Conservation (phyloP, 176 grass and related monocot genomes). For the Chrysopogon serrulatus region DNA sequence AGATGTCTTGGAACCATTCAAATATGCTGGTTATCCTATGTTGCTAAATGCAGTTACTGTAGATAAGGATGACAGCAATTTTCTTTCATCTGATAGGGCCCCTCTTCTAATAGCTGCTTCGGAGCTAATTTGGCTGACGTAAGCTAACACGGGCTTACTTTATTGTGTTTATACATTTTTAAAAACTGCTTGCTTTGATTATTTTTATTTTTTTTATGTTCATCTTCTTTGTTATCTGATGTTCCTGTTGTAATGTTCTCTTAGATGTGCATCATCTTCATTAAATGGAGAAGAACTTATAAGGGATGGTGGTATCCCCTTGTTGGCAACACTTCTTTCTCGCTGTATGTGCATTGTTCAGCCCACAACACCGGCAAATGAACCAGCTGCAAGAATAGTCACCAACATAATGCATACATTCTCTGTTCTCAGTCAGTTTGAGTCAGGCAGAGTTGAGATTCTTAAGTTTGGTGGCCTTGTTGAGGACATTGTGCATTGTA, state of each 20-base stretch:
- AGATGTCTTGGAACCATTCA: conserved; percentile 89
- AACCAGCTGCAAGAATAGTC: conserved; percentile 90
- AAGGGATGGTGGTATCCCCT: conserved; percentile 88
- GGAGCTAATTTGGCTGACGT: conserved; percentile 98
- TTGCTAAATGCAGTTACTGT: conserved; percentile 91
- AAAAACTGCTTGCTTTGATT: not conserved
- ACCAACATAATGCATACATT: conserved; percentile 95
- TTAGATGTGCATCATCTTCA: conserved; percentile 88
- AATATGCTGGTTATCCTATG: conserved; percentile 99
- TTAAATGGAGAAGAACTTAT: conserved; percentile 99
- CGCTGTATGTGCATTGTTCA: conserved; percentile 97
- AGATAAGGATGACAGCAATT: conserved; percentile 94
- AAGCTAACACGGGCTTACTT: conserved; percentile 33
- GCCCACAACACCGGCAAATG: conserved; percentile 86
- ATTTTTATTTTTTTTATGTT: not conserved
- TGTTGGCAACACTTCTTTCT: conserved; percentile 93
- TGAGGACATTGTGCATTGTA: conserved; percentile 96
- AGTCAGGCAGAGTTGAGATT: conserved; percentile 80
- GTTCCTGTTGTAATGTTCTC: conserved; percentile 16
- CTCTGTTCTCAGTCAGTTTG: conserved; percentile 83
- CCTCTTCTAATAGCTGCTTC: conserved; percentile 93
- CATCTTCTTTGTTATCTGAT: conserved; percentile 18
- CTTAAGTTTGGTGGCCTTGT: conserved; percentile 79
- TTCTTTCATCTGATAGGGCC: conserved; percentile 92
- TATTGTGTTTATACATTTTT: conserved; percentile 15